A percentile compares a stretch with the other conserved stretches of the same genome.
These are phyloP conservation scores for Xylaria sp. DNA, from an alignment of 2,329 filamentous ascomycete genomes.

Conservation along the genomic window DNA sequence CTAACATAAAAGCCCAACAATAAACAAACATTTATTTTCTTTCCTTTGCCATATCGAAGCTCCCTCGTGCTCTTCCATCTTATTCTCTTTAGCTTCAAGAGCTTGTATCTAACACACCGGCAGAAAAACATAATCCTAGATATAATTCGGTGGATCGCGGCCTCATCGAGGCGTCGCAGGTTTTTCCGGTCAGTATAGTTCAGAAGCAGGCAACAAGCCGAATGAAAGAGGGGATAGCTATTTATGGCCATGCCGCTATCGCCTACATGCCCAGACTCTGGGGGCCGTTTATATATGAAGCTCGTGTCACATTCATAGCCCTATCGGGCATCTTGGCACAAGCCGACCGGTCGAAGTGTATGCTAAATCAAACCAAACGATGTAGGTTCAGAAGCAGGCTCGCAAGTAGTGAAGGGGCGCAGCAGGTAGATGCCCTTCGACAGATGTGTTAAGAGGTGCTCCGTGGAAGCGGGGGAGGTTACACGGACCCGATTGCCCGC, in stretches of 20 bases:
- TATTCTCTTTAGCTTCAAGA: background rate
- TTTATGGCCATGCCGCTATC: background rate
- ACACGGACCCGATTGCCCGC: background rate
- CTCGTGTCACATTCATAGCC: background rate
- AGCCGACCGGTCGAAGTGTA: background rate
- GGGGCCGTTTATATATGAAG: background rate
- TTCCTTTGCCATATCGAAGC: background rate
- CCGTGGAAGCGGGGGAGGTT: background rate
- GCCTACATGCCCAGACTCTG: background rate
- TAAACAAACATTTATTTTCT: background rate
- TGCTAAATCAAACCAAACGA: background rate
- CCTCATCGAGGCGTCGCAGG: background rate
- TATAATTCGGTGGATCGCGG: background rate
- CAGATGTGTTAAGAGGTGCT: no score
- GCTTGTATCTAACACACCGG: background rate
- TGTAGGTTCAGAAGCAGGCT: background rate
- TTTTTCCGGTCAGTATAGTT: background rate
- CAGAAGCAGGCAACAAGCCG: background rate
- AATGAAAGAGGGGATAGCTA: background rate
- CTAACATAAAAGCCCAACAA: background rate
- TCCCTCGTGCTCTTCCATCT: background rate
- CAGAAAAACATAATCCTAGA: background rate
- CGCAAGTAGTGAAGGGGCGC: background rate
- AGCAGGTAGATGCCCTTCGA: background rate
- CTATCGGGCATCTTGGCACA: background rate